These are phyloP conservation scores for Penicillium cinerascens DNA, from an alignment of 495 filamentous ascomycete species.

Conservation along the genomic window DNA sequence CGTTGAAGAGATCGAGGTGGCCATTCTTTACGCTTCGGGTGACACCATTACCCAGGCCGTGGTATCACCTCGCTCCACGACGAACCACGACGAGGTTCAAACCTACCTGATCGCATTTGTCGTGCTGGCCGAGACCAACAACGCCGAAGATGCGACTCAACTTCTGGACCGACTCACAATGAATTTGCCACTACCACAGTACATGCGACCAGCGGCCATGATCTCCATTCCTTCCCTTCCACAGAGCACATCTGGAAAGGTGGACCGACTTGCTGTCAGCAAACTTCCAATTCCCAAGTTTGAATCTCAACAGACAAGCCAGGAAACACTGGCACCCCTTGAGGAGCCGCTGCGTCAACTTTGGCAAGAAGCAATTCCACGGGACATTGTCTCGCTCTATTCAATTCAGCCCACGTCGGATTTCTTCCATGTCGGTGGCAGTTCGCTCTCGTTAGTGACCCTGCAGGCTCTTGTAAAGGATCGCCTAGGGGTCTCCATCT, in stretches of 20 bases:
- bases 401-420: constrained; percentile 19
- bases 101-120: constrained; percentile 18
- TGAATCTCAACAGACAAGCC: not conserved
- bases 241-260: constrained; percentile 37
- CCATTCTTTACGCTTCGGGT: constrained; percentile 27
- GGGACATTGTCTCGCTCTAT: constrained; percentile 3
- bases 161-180: constrained; percentile 1
- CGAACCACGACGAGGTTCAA: not conserved
- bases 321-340: not conserved
- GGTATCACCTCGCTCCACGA: constrained; percentile 7
- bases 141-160: not conserved
- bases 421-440: constrained; percentile 42
- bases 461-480: constrained; percentile 27
- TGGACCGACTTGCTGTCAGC: constrained; percentile 33
- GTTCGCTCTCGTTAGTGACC: constrained; percentile 30
- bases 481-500: constrained; percentile 17
- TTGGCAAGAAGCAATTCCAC: constrained; percentile 27
- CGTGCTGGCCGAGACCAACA: not conserved
- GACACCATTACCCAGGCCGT: constrained; percentile 21
- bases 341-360: constrained; percentile 17
- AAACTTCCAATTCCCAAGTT: constrained; percentile 14
- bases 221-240: constrained; percentile 41
- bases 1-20: constrained; percentile 44
- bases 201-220: constrained; percentile 43
- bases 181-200: constrained; percentile 38